A percentile compares a stretch with the other conserved stretches of the same genome.
These are phyloP conservation scores for Closterium sp. DNA, from an alignment of 139 green algal genomes.

Conservation along the genomic window DNA sequence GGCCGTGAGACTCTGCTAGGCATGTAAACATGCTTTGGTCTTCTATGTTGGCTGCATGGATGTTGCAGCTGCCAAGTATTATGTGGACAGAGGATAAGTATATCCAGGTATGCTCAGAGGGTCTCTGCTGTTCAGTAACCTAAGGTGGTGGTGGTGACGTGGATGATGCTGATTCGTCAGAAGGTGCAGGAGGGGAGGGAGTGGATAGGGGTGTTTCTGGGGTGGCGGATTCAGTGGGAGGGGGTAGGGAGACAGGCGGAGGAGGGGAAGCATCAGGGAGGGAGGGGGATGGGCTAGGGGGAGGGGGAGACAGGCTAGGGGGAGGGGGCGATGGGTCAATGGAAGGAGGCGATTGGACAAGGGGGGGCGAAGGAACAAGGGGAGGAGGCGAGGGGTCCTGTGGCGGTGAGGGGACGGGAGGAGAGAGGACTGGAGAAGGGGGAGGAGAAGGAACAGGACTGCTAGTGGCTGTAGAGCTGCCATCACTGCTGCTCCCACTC, in stretches of 20 bases:
- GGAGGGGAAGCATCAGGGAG: neutral
- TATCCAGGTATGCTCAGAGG: too few relatives aligned
- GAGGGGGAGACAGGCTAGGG: neutral
- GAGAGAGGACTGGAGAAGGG: neutral
- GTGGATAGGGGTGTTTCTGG: neutral
- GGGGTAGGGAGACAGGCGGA: neutral
- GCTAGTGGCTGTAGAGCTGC: neutral
- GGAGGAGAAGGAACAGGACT: neutral
- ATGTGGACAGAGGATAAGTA: too few relatives aligned
- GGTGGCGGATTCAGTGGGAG: neutral
- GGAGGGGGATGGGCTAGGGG: neutral
- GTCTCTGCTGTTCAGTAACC: too few relatives aligned
- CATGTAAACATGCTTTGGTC: too few relatives aligned
- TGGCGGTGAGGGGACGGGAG: neutral
- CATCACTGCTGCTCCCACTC: neutral
- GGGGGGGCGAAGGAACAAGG: neutral
- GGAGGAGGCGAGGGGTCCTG: too few relatives aligned
- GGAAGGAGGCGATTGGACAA: neutral
- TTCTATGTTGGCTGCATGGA: too few relatives aligned
- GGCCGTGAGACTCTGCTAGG: too few relatives aligned
- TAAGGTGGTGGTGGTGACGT: neutral
- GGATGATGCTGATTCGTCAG: neutral
- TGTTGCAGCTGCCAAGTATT: too few relatives aligned
- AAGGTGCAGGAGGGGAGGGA: neutral
- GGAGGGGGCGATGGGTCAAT: neutral